Evolutionary conservation across 495 filamentous ascomycete species (phyloP), one percentile per base, ranked within the genome.

Genomic region (Podospora comata): DNA sequence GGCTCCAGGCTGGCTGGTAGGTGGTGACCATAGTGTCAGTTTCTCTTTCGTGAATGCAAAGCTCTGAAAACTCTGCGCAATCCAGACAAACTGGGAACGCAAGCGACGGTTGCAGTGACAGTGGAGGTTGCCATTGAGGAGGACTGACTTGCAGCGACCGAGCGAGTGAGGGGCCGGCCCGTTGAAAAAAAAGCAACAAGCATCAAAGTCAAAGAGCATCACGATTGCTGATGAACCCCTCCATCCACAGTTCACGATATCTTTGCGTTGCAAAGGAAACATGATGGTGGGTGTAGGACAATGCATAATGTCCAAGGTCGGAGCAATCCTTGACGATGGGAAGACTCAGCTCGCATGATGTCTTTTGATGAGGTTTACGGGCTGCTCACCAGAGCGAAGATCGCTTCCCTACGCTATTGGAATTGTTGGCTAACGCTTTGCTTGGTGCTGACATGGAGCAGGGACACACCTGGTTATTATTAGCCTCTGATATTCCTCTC

Each of bases 171-270:
- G 55, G 55, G 55, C 55, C 55, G 55, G 55, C 55, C 55, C 55
- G 55, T 58, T 20, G n/a, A 32, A 56, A 58, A 58, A 58, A 58
- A 58, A 58, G 55, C n/a, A 58, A 58, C 55, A 58, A 58, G 55
- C 55, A 58, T 58, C 3, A 58, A 58, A 9, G 39, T 48, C 39
- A 48, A 48, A 48, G 39, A 48, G 39, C 39, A 48, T 0, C 39
- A 48, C 39, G 39, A 48, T 48, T 16, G 39, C 5, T 48, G 39
- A 48, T 48, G 9, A 32, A 2, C 39, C 39, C 39, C 39, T 48
- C 39, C 39, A 48, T 9, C 39, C 9, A 48, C 39, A 13, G 5
- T 48, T 5, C 11, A 48, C 39, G 7, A 39, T 23, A 23, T 23
- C 9, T 48, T 3, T 48, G 39, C 15, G 15, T 48, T 6, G 39